These are phyloP conservation scores for Crithidia sp. DNA, from an alignment of 208 protist genomes.

Conservation along the genomic window DNA sequence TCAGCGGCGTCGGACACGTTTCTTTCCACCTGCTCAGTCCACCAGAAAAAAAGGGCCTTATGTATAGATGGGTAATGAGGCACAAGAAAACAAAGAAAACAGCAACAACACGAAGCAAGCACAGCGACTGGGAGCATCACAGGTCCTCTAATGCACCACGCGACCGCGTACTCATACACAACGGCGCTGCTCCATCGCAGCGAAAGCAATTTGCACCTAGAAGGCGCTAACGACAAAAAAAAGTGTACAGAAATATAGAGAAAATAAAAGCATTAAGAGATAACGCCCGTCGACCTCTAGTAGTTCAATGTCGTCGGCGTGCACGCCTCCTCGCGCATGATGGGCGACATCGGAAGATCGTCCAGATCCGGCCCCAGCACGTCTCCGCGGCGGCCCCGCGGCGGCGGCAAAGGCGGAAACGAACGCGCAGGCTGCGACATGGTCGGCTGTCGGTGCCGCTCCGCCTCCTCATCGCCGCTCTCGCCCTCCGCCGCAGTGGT, in stretches of 20 bases:
- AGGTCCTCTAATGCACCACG: too few species aligned
- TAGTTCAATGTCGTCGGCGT: conserved; percentile 37
- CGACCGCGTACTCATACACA: too few species aligned
- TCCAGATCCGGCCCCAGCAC: conserved; percentile 1
- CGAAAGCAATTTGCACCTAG: too few species aligned
- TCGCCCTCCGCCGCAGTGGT: too few species aligned
- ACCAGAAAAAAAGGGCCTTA: too few species aligned
- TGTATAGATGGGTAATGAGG: too few species aligned
- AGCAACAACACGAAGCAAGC: background rate
- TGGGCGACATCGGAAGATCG: conserved; percentile 21
- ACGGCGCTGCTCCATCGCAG: too few species aligned
- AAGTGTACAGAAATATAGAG: background rate
- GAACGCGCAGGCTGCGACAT: conserved; percentile 2
- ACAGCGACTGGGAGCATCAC: too few species aligned
- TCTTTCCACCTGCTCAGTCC: too few species aligned
- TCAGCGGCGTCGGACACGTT: too few species aligned
- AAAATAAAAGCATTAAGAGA: conserved; percentile 9
- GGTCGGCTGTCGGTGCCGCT: conserved; percentile 6
- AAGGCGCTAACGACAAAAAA: background rate
- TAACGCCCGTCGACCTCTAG: background rate
- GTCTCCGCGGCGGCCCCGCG: background rate
- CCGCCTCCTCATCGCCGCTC: conserved; percentile 7
- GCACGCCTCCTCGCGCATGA: conserved; percentile 35
- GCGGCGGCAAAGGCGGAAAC: conserved; percentile 3
- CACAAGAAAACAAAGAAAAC: conserved; percentile 16